A percentile compares a stretch with the other conserved stretches of the same genome.
Evolutionary conservation across 148 eudicot species (phyloP).

Genomic region (Dianthus caryophyllus): DNA sequence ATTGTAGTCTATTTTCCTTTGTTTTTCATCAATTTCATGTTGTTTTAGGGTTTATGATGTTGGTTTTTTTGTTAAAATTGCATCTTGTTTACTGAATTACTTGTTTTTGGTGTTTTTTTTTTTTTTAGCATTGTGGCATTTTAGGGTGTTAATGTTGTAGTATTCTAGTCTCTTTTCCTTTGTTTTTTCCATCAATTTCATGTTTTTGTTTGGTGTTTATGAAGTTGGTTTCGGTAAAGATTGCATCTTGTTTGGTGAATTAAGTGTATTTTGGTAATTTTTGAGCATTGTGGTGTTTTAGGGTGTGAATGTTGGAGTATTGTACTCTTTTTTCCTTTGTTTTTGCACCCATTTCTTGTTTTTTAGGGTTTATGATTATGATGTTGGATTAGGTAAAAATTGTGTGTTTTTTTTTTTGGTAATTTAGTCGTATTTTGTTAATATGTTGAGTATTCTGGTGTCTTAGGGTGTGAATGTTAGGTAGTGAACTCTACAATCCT

Average conservation of each 20-base stretch:
- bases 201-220: no score
- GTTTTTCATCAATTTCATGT: neutral
- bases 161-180: neutral
- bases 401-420: no score
- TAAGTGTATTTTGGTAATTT: slow-evolving; percentile 10
- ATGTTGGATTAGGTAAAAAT: no score
- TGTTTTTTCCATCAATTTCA: no score
- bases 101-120: neutral
- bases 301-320: neutral
- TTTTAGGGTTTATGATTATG: no score
- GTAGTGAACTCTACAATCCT: no score
- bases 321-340: neutral
- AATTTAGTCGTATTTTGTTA: no score
- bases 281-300: neutral
- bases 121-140: neutral
- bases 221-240: no score
- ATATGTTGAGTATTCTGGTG: no score
- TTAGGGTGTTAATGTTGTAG: neutral
- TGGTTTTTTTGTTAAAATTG: neutral
- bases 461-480: no score
- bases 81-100: neutral
- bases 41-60: slow-evolving; percentile 10
- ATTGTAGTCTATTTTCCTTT: no score
- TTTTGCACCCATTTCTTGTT: no score
- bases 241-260: neutral